Evolutionary conservation across 2,329 filamentous ascomycete species (phyloP), one percentile per base, ranked within the genome.

Genomic region (Ophidiomyces ophidiicola): DNA sequence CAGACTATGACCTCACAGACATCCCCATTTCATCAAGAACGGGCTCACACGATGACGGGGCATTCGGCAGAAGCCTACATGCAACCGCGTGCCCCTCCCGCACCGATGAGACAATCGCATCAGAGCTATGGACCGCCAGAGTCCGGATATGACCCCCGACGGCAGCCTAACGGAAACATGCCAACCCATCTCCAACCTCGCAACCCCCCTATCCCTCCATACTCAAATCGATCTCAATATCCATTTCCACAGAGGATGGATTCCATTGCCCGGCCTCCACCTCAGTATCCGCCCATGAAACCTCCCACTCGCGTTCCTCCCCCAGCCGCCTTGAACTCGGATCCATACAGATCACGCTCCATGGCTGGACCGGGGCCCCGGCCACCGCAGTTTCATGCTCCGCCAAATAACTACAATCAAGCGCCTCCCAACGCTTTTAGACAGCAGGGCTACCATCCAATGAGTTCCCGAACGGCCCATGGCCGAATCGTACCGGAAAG

Each of bases 1-100:
- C 87, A 94, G 56, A 94, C 88, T 18, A 94, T 96, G 86, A 90
- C 80, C 47, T 86, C 82, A 41, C 79, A 85, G 48, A 72, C 80
- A 21, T 63, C 69, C 43, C 75, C 74, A 52, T 68, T 72, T 43
- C 67, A 69, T 37, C 66, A 69, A 36, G 82, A 82, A 50, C 76
- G 87, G 51, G 84, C 85, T 33, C 79, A 84, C 49, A 92, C 85
- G 44, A 82, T 84, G 78, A 75, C 72, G 30, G 78, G 76, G 35
- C 62, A 67, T 45, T 53, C 60, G 24, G 53, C 57, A 24, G 60
- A 62, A 37, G 60, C 62, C 30, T 61, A 66, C 47, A 59, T 62
- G 50, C 58, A 64, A 36, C 56, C 61, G 48, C 55, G 45, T 18
- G 36, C 34, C 7, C 43, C 36, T 31, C 45, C 45, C 19, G 56